Base-by-base conservation (phyloP, 208 protist genomes). In the Acanthamoeba triangularis region DNA sequence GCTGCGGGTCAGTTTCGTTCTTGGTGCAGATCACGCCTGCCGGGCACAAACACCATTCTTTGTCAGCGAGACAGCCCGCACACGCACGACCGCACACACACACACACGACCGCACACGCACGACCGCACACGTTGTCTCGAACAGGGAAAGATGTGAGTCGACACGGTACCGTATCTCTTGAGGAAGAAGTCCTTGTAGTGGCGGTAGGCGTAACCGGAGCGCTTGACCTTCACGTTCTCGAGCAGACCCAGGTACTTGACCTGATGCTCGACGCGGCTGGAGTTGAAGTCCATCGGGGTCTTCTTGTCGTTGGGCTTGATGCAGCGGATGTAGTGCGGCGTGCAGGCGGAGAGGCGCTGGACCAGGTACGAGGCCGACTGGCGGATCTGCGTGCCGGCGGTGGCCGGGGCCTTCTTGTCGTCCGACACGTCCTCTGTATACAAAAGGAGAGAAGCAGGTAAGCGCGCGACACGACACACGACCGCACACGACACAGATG, bases 311-410 rank as follows among this genome's bases (percentile, higher is more conserved):
- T 99, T 99, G 14, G 99, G 98, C 93, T 99, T 99, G 96, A 99
- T 99, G 78, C 99, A 99, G 90, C 99, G 98, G 69, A 99, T 98
- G 95, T 99, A 99, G 95, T 99, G 99, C 44, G 99, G 99, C 25
- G 97, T 97, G 96, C 98, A 99, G 49, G 33, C 67, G 35, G 92
- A 95, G 1, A 97, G 41, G 37, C 72, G 30, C 65, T 1, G 20
- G 65, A 47, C 0, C 2, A 11, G 1, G 1, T 65, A 65, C 16
- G 59, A 65, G 23, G 4, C 4, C 28, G 59, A 67, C 23, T 23
- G 0, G 41, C 14, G 0, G 72, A 82, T 82, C 35, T 67, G 1
- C 2, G 14, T n/a, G 47, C 72, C 72, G 10, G 96, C 87, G 37
- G 92, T 87, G 7, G 95, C 35, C 0, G 95, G 88, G 7, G 63